phyloP scores from a whole-genome alignment of 1,284 basidiomycete species.

The Paramarasmius palmivorus region DNA sequence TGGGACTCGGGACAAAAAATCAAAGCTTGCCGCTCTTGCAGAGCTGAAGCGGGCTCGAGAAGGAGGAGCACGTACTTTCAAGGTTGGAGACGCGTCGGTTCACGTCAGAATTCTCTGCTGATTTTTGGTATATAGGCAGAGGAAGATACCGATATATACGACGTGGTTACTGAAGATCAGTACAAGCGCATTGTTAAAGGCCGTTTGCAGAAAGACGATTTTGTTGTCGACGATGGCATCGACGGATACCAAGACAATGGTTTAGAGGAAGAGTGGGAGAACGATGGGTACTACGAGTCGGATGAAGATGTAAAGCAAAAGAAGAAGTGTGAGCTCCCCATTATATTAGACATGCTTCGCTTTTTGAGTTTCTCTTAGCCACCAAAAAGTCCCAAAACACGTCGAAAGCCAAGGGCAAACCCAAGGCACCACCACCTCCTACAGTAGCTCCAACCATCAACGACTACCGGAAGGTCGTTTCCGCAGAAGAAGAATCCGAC shows the following conservation, averaged over 20 bases:
- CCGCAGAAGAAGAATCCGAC: conserved; percentile 79
- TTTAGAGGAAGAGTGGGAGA: conserved; percentile 86
- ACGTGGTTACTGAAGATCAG: conserved; percentile 91
- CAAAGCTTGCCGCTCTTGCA: conserved; percentile 43
- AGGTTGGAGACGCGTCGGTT: conserved; percentile 30
- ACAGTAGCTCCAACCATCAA: conserved; percentile 59
- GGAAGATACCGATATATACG: conserved; percentile 80
- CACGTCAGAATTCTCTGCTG: not conserved
- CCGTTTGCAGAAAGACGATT: conserved; percentile 90
- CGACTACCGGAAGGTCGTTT: conserved; percentile 75
- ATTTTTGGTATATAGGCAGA: conserved; percentile 39
- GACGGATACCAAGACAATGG: conserved; percentile 96
- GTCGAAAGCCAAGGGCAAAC: conserved; percentile 39
- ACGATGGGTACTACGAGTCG: conserved; percentile 47
- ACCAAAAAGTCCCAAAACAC: conserved; percentile 45
- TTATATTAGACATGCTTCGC: conserved; percentile 17
- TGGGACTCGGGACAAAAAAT: conserved; percentile 34
- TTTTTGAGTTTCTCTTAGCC: conserved; percentile 21
- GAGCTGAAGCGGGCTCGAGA: conserved; percentile 51
- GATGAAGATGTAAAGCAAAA: conserved; percentile 37
- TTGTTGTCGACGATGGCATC: conserved; percentile 93
- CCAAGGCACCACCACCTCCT: conserved; percentile 44
- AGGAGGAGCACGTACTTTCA: conserved; percentile 49
- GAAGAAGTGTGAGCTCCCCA: conserved; percentile 47
- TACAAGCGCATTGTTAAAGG: conserved; percentile 87